Conservation (phyloP, 148 eudicot species). For the Mesembryanthemum crystallinum region DNA sequence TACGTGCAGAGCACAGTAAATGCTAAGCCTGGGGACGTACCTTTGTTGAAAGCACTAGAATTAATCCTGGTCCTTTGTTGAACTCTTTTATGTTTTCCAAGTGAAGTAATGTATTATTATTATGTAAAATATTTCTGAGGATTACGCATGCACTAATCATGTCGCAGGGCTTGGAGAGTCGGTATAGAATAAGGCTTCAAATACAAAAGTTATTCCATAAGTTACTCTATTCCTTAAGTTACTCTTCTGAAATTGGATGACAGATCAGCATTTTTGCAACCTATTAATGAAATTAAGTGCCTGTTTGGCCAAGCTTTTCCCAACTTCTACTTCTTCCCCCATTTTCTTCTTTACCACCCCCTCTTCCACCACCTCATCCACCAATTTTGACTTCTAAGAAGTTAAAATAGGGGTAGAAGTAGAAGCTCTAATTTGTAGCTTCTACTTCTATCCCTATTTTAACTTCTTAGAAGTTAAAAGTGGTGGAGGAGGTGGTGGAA, state of each 20-base stretch:
- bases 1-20: too few species aligned
- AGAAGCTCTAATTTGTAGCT: too few species aligned
- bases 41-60: not conserved
- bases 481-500: too few species aligned
- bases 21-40: not conserved
- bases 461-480: too few species aligned
- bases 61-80: not conserved
- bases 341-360: too few species aligned
- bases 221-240: not conserved
- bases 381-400: too few species aligned
- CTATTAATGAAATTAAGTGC: not conserved
- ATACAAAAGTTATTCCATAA: not conserved
- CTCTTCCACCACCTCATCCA: too few species aligned
- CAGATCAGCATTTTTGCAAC: not conserved
- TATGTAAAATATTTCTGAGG: not conserved
- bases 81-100: not conserved
- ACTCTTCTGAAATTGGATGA: not conserved
- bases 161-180: not conserved
- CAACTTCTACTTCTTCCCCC: too few species aligned
- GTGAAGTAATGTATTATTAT: not conserved
- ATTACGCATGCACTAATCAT: not conserved
- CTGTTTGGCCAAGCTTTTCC: too few species aligned
- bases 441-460: too few species aligned
- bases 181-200: not conserved
- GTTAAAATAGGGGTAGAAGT: too few species aligned